Evolutionary conservation across 2,329 filamentous ascomycete genomes (phyloP).

Genomic region (Xylariaceae sp.): DNA sequence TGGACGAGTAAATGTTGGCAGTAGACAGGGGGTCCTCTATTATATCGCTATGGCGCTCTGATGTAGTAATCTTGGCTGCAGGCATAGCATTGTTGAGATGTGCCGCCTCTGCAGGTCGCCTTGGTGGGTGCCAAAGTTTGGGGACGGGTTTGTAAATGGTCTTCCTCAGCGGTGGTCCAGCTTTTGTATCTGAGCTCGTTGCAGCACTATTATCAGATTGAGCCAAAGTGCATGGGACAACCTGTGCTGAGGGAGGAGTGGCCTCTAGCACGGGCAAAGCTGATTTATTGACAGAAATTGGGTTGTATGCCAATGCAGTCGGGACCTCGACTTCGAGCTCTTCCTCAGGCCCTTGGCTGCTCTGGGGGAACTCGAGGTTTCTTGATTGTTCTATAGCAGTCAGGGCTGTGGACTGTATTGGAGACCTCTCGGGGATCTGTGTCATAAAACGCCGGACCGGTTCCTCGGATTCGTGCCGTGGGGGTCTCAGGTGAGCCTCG

Average conservation of each 20-base stretch:
- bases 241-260: slow-evolving; percentile 33
- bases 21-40: slow-evolving; percentile 19
- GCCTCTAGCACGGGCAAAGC: slow-evolving; percentile 19
- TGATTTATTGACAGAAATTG: slow-evolving; percentile 23
- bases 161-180: slow-evolving; percentile 2
- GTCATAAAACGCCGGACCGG: slow-evolving; percentile 20
- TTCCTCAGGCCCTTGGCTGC: slow-evolving; percentile 28
- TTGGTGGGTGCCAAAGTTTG: slow-evolving; percentile 19
- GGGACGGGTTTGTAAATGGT: slow-evolving; percentile 14
- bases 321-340: slow-evolving; percentile 32
- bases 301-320: slow-evolving; percentile 18
- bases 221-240: slow-evolving; percentile 29
- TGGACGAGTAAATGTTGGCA: slow-evolving; percentile 20
- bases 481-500: slow-evolving; percentile 7
- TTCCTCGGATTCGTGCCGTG: slow-evolving; percentile 3
- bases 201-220: slow-evolving; percentile 8
- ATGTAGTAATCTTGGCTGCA: no score
- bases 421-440: slow-evolving; percentile 23
- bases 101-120: no score
- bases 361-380: slow-evolving; percentile 20
- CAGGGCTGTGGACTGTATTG: slow-evolving; percentile 19
- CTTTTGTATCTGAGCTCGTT: slow-evolving; percentile 4
- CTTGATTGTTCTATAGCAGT: slow-evolving; percentile 6
- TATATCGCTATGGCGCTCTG: no score
- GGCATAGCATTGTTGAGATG: slow-evolving; percentile 3